These are phyloP conservation scores for Acorus gramineus DNA, from an alignment of 106 monocot species.

Conservation along the genomic window DNA sequence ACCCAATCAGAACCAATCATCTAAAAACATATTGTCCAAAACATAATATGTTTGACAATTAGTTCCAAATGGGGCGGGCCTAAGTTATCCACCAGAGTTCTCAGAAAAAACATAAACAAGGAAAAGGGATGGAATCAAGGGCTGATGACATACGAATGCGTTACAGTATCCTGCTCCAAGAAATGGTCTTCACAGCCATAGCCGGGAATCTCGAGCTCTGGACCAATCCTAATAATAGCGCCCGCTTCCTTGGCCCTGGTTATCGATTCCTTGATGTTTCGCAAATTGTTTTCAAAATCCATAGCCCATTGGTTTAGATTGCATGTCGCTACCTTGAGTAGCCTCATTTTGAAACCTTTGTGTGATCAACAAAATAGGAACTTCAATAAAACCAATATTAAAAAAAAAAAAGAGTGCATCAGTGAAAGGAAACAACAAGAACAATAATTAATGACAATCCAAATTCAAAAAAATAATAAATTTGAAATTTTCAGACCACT, in stretches of 20 bases:
- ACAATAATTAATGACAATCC: too few relatives aligned
- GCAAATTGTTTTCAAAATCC: constrained; percentile 88
- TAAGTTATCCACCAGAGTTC: too few relatives aligned
- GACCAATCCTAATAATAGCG: constrained; percentile 67
- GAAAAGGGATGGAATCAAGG: neutral
- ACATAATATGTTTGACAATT: too few relatives aligned
- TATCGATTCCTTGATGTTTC: constrained; percentile 85
- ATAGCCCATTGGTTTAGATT: constrained; percentile 98
- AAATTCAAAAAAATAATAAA: too few relatives aligned
- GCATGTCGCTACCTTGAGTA: constrained; percentile 84
- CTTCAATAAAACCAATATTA: too few relatives aligned
- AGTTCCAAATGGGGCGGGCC: too few relatives aligned
- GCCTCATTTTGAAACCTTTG: constrained; percentile 45
- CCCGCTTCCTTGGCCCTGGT: constrained; percentile 55
- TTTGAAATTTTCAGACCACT: too few relatives aligned
- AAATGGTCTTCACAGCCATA: constrained; percentile 99
- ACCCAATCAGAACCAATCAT: too few relatives aligned
- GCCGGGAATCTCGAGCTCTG: constrained; percentile 94
- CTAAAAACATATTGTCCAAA: too few relatives aligned
- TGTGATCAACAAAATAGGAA: too few relatives aligned
- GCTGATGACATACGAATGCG: constrained; percentile 42
- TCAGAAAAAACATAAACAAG: neutral
- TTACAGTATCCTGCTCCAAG: constrained; percentile 82
- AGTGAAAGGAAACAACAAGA: too few relatives aligned
- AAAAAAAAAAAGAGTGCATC: too few relatives aligned